phyloP scores from a whole-genome alignment of 306 rosid species.

The Bauhinia variegata region DNA sequence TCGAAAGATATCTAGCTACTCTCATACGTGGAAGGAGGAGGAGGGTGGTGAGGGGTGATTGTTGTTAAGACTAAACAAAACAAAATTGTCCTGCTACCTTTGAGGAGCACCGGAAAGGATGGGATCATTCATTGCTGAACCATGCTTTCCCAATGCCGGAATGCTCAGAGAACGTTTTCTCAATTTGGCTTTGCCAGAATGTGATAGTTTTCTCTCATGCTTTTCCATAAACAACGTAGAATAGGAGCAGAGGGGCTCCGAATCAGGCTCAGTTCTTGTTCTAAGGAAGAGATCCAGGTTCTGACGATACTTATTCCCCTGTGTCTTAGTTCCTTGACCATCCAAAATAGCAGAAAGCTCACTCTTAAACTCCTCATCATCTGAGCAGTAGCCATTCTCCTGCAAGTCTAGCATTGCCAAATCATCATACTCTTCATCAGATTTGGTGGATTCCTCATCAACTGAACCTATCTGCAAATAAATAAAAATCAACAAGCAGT shows the following conservation, averaged over 20 bases:
- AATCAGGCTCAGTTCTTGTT: slow-evolving; percentile 57
- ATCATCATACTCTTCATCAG: slow-evolving; percentile 96
- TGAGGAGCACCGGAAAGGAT: slow-evolving; percentile 75
- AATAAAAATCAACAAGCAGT: no score
- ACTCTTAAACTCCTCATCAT: slow-evolving; percentile 49
- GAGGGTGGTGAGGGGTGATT: no score
- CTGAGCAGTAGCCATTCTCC: slow-evolving; percentile 62
- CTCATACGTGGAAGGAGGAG: no score
- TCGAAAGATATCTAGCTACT: no score
- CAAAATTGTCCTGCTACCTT: slow-evolving; percentile 42
- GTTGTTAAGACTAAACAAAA: not conserved
- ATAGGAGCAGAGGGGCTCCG: slow-evolving; percentile 53
- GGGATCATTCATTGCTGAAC: slow-evolving; percentile 55
- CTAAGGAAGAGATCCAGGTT: slow-evolving; percentile 60
- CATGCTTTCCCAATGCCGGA: slow-evolving; percentile 66
- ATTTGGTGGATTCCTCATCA: slow-evolving; percentile 91
- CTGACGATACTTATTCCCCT: slow-evolving; percentile 48
- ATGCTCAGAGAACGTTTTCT: slow-evolving; percentile 86
- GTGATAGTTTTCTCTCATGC: no score
- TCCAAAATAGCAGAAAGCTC: slow-evolving; percentile 34
- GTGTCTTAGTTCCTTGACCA: slow-evolving; percentile 36
- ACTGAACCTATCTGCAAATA: slow-evolving; percentile 79
- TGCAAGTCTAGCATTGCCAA: slow-evolving; percentile 73
- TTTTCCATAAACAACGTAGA: slow-evolving; percentile 57
- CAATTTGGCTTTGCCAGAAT: slow-evolving; percentile 48